Conservation (phyloP, 129 eudicot genomes). For the Apium graveolens region DNA sequence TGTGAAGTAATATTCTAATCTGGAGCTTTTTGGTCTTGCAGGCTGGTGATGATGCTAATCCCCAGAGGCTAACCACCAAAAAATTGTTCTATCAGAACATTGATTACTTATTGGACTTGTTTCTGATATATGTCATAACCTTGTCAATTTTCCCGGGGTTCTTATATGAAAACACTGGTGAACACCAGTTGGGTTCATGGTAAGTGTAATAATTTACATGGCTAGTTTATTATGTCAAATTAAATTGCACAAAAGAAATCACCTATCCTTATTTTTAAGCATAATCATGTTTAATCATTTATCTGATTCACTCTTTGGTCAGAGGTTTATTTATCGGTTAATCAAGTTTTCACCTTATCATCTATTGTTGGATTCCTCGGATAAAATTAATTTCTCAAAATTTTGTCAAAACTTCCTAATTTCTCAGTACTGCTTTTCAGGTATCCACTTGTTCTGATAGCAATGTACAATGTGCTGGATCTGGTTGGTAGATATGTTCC, state of each 20-base stretch:
- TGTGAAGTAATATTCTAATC: neutral
- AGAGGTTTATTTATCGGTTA: neutral
- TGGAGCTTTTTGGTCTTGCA: slow-evolving; percentile 17
- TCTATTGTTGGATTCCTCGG: neutral
- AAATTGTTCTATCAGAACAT: slow-evolving; percentile 40
- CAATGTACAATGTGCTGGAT: slow-evolving; percentile 63
- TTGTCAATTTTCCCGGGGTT: slow-evolving; percentile 76
- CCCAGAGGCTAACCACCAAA: slow-evolving; percentile 45
- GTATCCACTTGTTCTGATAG: slow-evolving; percentile 61
- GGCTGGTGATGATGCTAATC: slow-evolving; percentile 26
- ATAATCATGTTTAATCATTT: neutral
- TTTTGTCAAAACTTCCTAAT: neutral
- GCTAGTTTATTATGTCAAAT: neutral
- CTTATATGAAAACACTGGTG: slow-evolving; percentile 68
- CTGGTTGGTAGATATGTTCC: slow-evolving; percentile 55
- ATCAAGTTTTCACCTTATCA: neutral
- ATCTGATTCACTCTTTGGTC: neutral
- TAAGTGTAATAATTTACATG: slow-evolving; percentile 14
- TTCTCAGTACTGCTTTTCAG: slow-evolving; percentile 18
- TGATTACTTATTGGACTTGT: slow-evolving; percentile 60
- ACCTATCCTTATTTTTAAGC: neutral
- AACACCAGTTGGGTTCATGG: slow-evolving; percentile 61
- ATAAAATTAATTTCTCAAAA: neutral
- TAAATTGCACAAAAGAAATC: neutral
- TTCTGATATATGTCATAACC: slow-evolving; percentile 46